Evolutionary conservation across 1,284 basidiomycete species (phyloP), one percentile per base, ranked within the genome.

Genomic region (Ustilago loliicola): DNA sequence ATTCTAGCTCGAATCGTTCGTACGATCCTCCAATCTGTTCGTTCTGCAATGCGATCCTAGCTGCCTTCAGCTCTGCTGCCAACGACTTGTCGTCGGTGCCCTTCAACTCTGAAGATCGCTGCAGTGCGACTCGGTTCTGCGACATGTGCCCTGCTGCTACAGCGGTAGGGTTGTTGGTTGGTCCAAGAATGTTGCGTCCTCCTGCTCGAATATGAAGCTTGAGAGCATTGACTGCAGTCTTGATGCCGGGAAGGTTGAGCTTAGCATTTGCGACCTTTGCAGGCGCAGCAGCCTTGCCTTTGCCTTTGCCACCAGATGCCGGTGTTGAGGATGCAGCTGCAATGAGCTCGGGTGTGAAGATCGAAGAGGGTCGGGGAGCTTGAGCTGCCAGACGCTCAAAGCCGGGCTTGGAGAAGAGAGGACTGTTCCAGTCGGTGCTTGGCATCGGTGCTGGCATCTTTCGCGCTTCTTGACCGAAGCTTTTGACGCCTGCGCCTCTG

Each of bases 1-100:
- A 23, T 29, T 65, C 50, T 6, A 40, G 13, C 2, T 15, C 29
- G 17, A 66, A 76, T 21, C 73, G 61, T 9, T 69, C 56, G 53
- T 76, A 76, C 25, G 64, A 67, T 23, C 73, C 73, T 9, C 68
- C 73, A 25, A 76, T 65, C 56, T 66, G 55, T 45, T 76, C 68
- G 47, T 70, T 66, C 36, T 75, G 72, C 27, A 70, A 21, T 1
- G 64, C 61, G 10, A 69, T 63, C 53, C 72, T 65, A 1, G 72
- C 66, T 5, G 45, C 59, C 23, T 67, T 75, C 51, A 75, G 50
- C 17, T 75, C 67, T 9, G 60, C 58, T 23, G 66, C 72, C 55
- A 74, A 23, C 50, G 72, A 66, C 42, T 51, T 61, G 59, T 74
- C 56, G 15, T 65, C 61, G 11, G 52, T 30, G 3, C 32, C 47